A percentile compares a stretch with the other conserved stretches of the same genome.
Conservation (phyloP, 2,329 filamentous ascomycete species). For the Colletotrichum noveboracense region DNA sequence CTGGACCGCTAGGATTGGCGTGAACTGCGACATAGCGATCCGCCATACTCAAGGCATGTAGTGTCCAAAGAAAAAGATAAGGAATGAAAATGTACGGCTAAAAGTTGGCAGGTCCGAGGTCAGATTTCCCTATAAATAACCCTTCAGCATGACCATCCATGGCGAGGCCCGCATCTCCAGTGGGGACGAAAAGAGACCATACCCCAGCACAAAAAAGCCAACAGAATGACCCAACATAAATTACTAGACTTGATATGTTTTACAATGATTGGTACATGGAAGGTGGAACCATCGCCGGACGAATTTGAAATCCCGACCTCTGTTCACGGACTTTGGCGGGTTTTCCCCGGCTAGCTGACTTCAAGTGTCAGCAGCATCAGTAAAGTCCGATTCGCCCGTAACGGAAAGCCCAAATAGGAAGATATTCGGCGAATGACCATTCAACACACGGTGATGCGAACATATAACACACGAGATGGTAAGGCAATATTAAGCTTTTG, state of each 20-base stretch:
- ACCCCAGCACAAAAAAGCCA: background rate
- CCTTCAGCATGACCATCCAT: background rate
- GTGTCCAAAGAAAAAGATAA: background rate
- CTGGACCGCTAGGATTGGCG: background rate
- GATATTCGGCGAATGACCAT: background rate
- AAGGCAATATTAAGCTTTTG: background rate
- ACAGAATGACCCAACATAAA: background rate
- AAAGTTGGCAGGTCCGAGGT: background rate
- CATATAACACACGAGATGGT: background rate
- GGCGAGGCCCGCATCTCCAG: background rate
- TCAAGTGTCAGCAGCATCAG: background rate
- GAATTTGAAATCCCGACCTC: background rate
- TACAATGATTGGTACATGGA: background rate
- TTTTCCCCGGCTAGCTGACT: background rate
- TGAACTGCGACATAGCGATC: background rate
- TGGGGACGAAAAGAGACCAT: background rate
- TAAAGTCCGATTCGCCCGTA: background rate
- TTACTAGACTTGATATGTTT: background rate
- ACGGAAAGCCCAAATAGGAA: background rate
- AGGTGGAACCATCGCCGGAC: background rate
- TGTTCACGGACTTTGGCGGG: background rate
- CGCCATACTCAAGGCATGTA: background rate
- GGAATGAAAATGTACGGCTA: background rate
- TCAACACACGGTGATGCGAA: background rate
- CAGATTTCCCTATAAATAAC: background rate